These are phyloP conservation scores for Aspergillus sp. DNA, from an alignment of 2,329 filamentous ascomycete genomes.

Conservation along the genomic window DNA sequence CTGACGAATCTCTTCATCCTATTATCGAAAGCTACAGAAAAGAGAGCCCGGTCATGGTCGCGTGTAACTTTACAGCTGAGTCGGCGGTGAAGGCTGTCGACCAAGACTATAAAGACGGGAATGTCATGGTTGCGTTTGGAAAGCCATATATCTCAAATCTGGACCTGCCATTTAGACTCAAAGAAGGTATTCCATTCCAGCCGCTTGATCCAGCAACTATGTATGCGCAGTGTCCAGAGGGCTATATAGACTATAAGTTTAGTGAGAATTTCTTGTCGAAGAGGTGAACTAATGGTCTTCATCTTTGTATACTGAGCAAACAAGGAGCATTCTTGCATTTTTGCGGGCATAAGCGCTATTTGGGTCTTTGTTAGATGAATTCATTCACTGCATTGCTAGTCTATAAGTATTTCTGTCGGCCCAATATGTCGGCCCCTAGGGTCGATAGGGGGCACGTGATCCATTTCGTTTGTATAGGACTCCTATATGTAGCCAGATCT, in stretches of 20 bases:
- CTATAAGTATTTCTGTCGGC: too few relatives aligned
- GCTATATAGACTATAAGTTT: constrained; percentile 35
- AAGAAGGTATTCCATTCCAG: constrained; percentile 29
- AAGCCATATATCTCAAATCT: constrained; percentile 40
- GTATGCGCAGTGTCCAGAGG: constrained; percentile 31
- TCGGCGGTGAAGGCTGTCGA: constrained; percentile 33
- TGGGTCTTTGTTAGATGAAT: too few relatives aligned
- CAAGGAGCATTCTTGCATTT: too few relatives aligned
- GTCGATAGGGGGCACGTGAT: too few relatives aligned
- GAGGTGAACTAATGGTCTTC: too few relatives aligned
- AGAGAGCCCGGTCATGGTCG: constrained; percentile 43
- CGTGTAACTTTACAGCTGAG: constrained; percentile 39
- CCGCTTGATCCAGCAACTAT: constrained; percentile 36
- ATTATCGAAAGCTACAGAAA: constrained; percentile 36
- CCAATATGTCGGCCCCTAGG: too few relatives aligned
- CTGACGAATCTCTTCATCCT: constrained; percentile 33
- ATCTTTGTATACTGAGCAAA: too few relatives aligned
- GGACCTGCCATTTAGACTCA: constrained; percentile 37
- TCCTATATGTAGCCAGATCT: too few relatives aligned
- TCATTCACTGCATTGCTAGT: too few relatives aligned
- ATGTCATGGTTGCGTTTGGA: constrained; percentile 34
- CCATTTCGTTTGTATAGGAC: too few relatives aligned
- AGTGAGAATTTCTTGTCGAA: constrained; percentile 22
- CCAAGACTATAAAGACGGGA: constrained; percentile 20
- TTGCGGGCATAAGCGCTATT: too few relatives aligned